Percentiles rank a stretch among this genome's conserved stretches.
Conservation (phyloP, 2,329 filamentous ascomycete species). For the Monosporascus sp. region DNA sequence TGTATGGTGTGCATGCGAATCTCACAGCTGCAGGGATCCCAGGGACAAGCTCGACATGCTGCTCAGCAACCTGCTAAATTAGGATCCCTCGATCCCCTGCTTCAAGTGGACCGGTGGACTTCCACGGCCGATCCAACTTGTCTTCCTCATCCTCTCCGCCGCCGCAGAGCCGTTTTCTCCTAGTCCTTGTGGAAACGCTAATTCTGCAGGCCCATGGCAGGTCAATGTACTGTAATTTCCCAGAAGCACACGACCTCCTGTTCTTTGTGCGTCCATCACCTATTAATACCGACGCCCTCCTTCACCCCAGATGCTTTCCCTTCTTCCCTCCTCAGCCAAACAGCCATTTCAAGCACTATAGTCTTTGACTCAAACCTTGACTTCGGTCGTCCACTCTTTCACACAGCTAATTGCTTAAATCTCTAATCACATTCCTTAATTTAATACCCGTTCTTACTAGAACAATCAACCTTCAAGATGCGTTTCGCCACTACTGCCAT, state of each 20-base stretch:
- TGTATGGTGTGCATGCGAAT: neutral
- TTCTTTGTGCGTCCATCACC: constrained; percentile 18
- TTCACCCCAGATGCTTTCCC: constrained; percentile 15
- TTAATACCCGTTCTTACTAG: constrained; percentile 25
- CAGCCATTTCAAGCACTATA: constrained; percentile 34
- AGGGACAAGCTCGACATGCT: neutral
- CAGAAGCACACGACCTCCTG: constrained; percentile 18
- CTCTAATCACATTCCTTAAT: constrained; percentile 28
- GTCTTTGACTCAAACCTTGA: constrained; percentile 40
- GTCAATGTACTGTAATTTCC: constrained; percentile 26
- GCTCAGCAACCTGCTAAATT: neutral
- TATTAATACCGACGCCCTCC: constrained; percentile 45
- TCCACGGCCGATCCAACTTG: constrained; percentile 1
- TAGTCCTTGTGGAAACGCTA: constrained; percentile 10
- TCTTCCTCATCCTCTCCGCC: constrained; percentile 11
- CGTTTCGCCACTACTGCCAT: constrained; percentile 52
- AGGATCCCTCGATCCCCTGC: neutral
- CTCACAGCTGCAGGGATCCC: neutral
- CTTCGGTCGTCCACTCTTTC: constrained; percentile 56
- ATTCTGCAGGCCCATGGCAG: constrained; percentile 11
- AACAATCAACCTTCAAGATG: constrained; percentile 48
- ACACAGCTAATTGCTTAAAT: constrained; percentile 24
- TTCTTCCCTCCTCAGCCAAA: constrained; percentile 35
- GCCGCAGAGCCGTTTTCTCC: constrained; percentile 3
- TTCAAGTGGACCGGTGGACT: neutral